Base-by-base conservation (phyloP, 176 grass and related monocot species). In the Pharus latifolius region DNA sequence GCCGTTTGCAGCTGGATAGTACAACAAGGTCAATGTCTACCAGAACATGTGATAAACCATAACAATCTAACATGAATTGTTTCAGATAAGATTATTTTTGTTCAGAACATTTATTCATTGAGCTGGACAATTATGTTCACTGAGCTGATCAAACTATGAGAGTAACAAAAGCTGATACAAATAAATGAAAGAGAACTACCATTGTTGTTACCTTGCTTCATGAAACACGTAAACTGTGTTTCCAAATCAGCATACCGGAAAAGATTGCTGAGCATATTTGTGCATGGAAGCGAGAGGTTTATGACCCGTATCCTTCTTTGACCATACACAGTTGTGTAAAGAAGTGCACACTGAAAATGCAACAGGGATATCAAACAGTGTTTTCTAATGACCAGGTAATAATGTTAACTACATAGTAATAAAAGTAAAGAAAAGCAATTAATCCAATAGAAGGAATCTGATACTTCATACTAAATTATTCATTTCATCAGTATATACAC, bases 271-370 rank as follows among this genome's bases (percentile, higher is more conserved):
- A 96, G 91, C 51, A 64, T 78, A 72, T 13, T 84, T 24, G 91
- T 87, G 69, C 91, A 96, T 28, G 91, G 78, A 65, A 96, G 87
- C 50, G 91, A 96, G 6, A 96, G 74, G 58, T 96, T 96, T 70
- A 96, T 85, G 30, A 96, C 84, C 54, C 91, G 59, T 72, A 96
- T 96, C 65, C 91, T 88, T 77, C 91, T 96, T 88, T 96, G 77
- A 23, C 91, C 91, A 74, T 82, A 84, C 41, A 96, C 47, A 41
- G 84, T 96, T 54, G 87, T 96, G 66, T 96, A 96, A 49, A 96
- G 87, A 81, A 96, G 55, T 18, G 91, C 91, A 65, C 91, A 96
- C 91, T 91, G 81, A 73, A 85, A 61, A 64, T 27, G 5, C 46
- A 73, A n/a, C 15, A 64, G 49, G 58, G 38, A 37, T 44, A 69